Evolutionary conservation across 306 rosid species (phyloP), one percentile per base, ranked within the genome.

Genomic region (Dalbergia oliveri): DNA sequence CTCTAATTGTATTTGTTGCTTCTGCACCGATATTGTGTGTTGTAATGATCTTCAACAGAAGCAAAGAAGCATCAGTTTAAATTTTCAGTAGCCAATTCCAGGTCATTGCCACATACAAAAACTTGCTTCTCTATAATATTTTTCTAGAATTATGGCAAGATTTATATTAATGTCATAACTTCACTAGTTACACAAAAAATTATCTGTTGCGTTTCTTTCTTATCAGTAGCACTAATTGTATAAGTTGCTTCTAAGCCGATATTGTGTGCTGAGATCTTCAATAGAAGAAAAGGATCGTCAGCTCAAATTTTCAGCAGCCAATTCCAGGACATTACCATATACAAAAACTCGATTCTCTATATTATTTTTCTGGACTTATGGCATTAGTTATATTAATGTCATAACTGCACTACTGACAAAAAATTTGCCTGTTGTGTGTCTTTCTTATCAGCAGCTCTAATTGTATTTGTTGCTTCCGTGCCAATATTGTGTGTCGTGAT

Each of bases 121-220:
- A 4, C 7, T 37, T 37, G 41, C 7, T 37, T 37, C 41, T 37
- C 41, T 37, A 4, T 37, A 5, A 4, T 37, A 37, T 4, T 37
- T 37, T 37, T n/a, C n/a, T n/a, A n/a, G n/a, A n/a, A n/a, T n/a
- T n/a, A n/a, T n/a, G n/a, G n/a, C n/a, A n/a, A n/a, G n/a, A n/a
- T n/a, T n/a, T n/a, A n/a, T n/a, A n/a, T n/a, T n/a, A n/a, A n/a
- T n/a, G n/a, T n/a, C n/a, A n/a, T n/a, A n/a, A n/a, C n/a, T n/a
- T n/a, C n/a, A n/a, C n/a, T n/a, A n/a, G n/a, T n/a, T n/a, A n/a
- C n/a, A n/a, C n/a, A n/a, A n/a, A n/a, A n/a, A n/a, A n/a, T n/a
- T n/a, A n/a, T n/a, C 82, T 49, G 70, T 16, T 76, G 60, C 58
- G 57, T 73, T 67, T 54, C 83, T 54, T 81, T 62, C 41, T 63